Percentiles rank a stretch among this genome's conserved stretches.
Conservation (phyloP, 495 filamentous ascomycete species). For the Hypoxylon fuscum region DNA sequence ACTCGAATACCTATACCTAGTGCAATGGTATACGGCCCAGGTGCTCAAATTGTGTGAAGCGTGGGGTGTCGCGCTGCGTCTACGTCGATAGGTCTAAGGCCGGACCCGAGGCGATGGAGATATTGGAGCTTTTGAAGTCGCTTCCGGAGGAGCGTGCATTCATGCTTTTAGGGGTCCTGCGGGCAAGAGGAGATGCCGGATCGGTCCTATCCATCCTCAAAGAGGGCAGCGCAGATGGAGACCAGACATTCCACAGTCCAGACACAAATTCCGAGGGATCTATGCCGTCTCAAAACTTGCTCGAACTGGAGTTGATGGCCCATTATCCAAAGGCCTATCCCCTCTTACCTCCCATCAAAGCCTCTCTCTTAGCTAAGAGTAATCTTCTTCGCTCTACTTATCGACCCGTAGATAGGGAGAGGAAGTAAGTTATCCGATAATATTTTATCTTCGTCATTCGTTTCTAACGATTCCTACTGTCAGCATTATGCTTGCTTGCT, state of each 20-base stretch:
- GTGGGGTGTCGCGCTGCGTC: conserved; percentile 1
- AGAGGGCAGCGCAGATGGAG: not conserved
- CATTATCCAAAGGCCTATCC: conserved; percentile 11
- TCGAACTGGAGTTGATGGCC: conserved; percentile 27
- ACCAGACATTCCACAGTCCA: not conserved
- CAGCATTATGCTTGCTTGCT: too few relatives aligned
- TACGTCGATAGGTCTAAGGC: conserved; percentile 20
- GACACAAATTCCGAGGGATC: not conserved
- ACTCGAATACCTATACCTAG: too few relatives aligned
- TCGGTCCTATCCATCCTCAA: conserved; percentile 6
- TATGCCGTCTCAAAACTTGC: not conserved
- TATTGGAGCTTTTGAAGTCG: conserved; percentile 21
- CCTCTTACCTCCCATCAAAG: conserved; percentile 6
- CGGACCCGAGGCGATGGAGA: conserved; percentile 16
- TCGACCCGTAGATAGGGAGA: not conserved
- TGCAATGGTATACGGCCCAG: conserved; percentile 15
- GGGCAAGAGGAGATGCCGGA: conserved; percentile 6
- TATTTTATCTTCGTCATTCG: too few relatives aligned
- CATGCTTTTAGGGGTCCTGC: not conserved
- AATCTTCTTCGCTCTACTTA: conserved; percentile 15
- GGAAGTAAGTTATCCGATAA: conserved; percentile 8
- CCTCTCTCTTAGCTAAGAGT: conserved; percentile 13
- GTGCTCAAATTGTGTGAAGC: conserved; percentile 15
- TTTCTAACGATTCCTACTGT: too few relatives aligned
- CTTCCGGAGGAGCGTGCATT: conserved; percentile 4